These are phyloP conservation scores for Diaporthe vaccinii DNA, from an alignment of 2,329 filamentous ascomycete genomes.

Conservation along the genomic window DNA sequence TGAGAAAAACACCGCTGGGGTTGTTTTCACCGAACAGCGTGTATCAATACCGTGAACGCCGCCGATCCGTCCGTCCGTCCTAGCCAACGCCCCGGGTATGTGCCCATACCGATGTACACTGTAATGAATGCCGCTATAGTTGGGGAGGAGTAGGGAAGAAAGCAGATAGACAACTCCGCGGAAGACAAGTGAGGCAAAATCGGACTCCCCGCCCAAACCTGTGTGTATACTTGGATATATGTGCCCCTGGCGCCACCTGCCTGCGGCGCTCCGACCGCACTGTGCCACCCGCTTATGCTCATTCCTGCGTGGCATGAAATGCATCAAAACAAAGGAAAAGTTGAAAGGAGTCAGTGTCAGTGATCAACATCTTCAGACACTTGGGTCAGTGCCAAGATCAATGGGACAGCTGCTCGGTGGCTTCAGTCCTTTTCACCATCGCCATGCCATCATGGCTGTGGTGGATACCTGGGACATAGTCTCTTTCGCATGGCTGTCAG, in stretches of 20 bases:
- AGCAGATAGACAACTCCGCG: not conserved
- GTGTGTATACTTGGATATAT: not conserved
- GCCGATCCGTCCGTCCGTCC: not conserved
- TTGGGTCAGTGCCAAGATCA: not conserved
- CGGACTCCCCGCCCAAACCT: not conserved
- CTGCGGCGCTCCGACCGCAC: conserved; percentile 2
- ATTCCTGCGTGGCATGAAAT: not conserved
- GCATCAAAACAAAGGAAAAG: not conserved
- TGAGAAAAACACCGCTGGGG: not conserved
- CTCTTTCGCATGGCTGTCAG: conserved; percentile 10
- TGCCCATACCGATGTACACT: not conserved
- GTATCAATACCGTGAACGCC: conserved; percentile 1
- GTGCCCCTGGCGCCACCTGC: not conserved
- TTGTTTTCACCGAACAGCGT: not conserved
- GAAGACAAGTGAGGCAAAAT: not conserved
- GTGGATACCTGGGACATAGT: not conserved
- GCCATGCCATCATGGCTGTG: not conserved
- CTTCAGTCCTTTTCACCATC: not conserved
- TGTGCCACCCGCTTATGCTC: conserved; percentile 17
- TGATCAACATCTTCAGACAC: no score
- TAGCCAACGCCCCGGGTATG: conserved; percentile 18
- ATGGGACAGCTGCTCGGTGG: conserved; percentile 10
- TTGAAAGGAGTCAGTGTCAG: not conserved
- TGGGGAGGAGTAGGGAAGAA: not conserved
- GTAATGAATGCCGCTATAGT: conserved; percentile 28